Conservation (phyloP, 108 stramenopile species). For the Epithemia pelagica region DNA sequence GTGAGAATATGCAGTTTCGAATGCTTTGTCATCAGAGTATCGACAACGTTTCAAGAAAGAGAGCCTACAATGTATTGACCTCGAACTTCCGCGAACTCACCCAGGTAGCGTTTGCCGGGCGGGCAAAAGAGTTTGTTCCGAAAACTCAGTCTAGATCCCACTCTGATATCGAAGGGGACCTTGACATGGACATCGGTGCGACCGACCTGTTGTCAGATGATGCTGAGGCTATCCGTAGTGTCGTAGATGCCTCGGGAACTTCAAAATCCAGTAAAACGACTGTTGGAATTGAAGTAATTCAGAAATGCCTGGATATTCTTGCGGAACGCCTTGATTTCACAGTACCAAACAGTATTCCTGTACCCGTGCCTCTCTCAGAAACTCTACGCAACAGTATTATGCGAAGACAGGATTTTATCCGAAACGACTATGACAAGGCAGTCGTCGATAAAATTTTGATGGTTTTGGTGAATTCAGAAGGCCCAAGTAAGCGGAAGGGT, state of each 20-base stretch:
- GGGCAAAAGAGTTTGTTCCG: conserved; percentile 71
- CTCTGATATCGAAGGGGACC: conserved; percentile 36
- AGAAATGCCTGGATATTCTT: conserved; percentile 87
- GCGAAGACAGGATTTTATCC: conserved; percentile 70
- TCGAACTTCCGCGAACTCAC: conserved; percentile 74
- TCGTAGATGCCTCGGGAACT: conserved; percentile 36
- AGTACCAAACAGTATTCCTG: conserved; percentile 92
- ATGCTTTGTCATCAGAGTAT: conserved; percentile 94
- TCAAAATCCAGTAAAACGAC: conserved; percentile 28
- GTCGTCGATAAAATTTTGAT: conserved; percentile 90
- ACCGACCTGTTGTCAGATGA: conserved; percentile 72
- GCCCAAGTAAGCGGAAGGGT: conserved; percentile 46
- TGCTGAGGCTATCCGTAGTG: conserved; percentile 63
- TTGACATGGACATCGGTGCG: conserved; percentile 53
- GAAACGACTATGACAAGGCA: conserved; percentile 80
- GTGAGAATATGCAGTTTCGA: conserved; percentile 96
- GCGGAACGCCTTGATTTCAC: conserved; percentile 93
- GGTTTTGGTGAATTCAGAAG: conserved; percentile 89
- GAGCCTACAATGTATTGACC: conserved; percentile 74
- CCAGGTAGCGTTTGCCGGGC: conserved; percentile 74
- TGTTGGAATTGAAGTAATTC: conserved; percentile 77
- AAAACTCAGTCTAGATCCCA: conserved; percentile 15
- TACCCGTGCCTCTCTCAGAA: conserved; percentile 81
- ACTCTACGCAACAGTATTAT: conserved; percentile 74
- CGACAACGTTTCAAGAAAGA: conserved; percentile 91